These are phyloP conservation scores for Leucocoprinus leucothites DNA, from an alignment of 768 basidiomycete genomes.

Conservation along the genomic window DNA sequence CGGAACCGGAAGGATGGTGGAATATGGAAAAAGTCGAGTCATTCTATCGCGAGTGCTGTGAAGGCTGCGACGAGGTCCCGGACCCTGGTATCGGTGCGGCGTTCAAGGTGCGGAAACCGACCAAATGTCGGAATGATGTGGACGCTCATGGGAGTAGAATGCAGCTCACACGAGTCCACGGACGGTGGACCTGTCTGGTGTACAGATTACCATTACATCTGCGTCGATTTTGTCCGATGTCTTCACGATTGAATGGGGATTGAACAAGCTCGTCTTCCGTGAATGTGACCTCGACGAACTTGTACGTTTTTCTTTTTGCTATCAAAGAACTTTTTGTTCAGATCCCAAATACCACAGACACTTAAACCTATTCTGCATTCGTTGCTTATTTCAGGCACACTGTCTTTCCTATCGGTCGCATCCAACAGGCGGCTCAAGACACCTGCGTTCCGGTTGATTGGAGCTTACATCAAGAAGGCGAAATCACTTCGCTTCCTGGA, in stretches of 20 bases:
- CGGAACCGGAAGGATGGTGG: conserved; percentile 73
- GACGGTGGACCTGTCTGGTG: conserved; percentile 75
- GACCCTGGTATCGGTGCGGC: conserved; percentile 64
- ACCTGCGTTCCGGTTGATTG: conserved; percentile 74
- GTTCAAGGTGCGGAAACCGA: conserved; percentile 53
- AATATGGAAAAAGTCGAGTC: conserved; percentile 76
- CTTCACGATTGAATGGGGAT: conserved; percentile 89
- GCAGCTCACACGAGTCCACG: conserved; percentile 58
- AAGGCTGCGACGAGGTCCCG: conserved; percentile 68
- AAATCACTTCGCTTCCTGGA: conserved; percentile 83
- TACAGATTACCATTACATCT: conserved; percentile 64
- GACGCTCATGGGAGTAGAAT: conserved; percentile 31
- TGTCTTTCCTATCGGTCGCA: conserved; percentile 82
- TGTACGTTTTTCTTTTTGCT: conserved; percentile 37
- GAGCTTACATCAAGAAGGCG: conserved; percentile 79
- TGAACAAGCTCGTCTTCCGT: conserved; percentile 79
- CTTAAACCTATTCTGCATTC: conserved; percentile 91
- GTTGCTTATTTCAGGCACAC: conserved; percentile 75
- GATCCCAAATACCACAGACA: conserved; percentile 38
- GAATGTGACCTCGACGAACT: conserved; percentile 86
- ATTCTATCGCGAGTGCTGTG: conserved; percentile 86
- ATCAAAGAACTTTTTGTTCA: neutral
- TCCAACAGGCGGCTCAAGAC: conserved; percentile 82
- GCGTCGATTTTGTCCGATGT: conserved; percentile 88
- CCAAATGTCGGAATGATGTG: conserved; percentile 5